These are phyloP conservation scores for Pugionium cornutum DNA, from an alignment of 345 rosid genomes.

Conservation along the genomic window DNA sequence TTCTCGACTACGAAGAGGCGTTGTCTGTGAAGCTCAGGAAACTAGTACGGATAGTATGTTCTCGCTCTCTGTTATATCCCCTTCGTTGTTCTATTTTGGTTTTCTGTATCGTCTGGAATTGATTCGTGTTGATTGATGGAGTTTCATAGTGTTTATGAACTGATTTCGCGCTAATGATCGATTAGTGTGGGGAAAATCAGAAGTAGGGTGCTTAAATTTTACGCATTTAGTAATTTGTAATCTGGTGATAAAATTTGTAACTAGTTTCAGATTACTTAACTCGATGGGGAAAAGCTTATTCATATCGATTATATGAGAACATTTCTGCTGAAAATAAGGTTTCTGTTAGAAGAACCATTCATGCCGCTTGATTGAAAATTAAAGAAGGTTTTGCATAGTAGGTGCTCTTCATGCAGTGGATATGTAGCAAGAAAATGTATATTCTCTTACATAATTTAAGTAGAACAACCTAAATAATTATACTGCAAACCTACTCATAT, in stretches of 20 bases:
- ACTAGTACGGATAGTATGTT: constrained; percentile 44
- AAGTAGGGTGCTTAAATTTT: background rate
- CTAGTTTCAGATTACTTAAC: constrained; percentile 17
- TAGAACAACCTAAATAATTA: background rate
- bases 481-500: constrained; percentile 1
- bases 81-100: background rate
- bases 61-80: background rate
- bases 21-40: constrained; percentile 63
- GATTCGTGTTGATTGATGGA: constrained; percentile 7
- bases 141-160: background rate
- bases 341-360: constrained; percentile 23
- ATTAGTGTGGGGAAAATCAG: background rate
- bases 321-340: constrained; percentile 30
- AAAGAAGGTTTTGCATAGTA: background rate
- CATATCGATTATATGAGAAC: background rate
- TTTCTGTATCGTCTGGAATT: background rate
- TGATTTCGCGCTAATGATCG: constrained; percentile 16
- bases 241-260: constrained; percentile 17
- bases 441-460: background rate
- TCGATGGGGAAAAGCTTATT: constrained; percentile 20
- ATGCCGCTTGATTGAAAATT: constrained; percentile 21
- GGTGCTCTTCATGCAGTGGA: constrained; percentile 1
- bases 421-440: background rate
- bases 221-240: constrained; percentile 6
- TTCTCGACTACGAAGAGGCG: constrained; percentile 39